Conservation (phyloP, 2,329 filamentous ascomycete genomes). For the Macrophomina phaseolina region DNA sequence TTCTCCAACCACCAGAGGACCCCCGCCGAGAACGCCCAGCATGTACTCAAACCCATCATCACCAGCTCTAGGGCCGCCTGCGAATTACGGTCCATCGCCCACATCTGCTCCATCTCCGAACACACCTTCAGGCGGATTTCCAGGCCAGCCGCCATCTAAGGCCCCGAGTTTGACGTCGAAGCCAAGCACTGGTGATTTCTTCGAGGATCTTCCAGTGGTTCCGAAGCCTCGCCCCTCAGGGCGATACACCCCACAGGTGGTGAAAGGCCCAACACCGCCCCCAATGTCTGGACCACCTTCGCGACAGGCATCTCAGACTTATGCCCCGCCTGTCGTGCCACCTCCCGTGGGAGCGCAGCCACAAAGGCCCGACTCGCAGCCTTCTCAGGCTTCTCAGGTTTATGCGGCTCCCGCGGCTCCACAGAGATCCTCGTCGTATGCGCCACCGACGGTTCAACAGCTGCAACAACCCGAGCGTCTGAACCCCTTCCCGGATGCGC, state of each 20-base stretch:
- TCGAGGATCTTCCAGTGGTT: slow-evolving; percentile 54
- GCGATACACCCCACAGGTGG: slow-evolving; percentile 45
- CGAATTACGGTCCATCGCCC: slow-evolving; percentile 48
- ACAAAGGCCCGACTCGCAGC: slow-evolving; percentile 24
- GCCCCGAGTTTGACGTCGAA: slow-evolving; percentile 33
- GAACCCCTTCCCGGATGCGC: slow-evolving; percentile 45
- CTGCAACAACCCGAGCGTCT: slow-evolving; percentile 50
- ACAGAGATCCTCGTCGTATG: slow-evolving; percentile 21
- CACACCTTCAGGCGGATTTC: slow-evolving; percentile 32
- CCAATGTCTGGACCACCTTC: slow-evolving; percentile 7
- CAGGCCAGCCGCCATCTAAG: slow-evolving; percentile 33
- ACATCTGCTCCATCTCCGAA: slow-evolving; percentile 46
- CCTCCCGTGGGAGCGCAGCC: slow-evolving; percentile 13
- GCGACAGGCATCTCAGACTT: slow-evolving; percentile 17
- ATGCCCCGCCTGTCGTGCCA: slow-evolving; percentile 10
- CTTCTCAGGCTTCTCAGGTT: slow-evolving; percentile 2
- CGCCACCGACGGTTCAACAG: slow-evolving; percentile 33
- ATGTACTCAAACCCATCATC: slow-evolving; percentile 48
- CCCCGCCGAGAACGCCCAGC: slow-evolving; percentile 67
- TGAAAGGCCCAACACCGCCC: slow-evolving; percentile 33
- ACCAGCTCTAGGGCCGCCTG: slow-evolving; percentile 35
- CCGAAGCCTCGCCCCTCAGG: slow-evolving; percentile 48
- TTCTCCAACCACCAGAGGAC: slow-evolving; percentile 51
- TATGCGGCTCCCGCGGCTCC: slow-evolving; percentile 28
- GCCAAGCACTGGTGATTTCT: slow-evolving; percentile 49